phyloP scores from a whole-genome alignment of 1,284 basidiomycete genomes.

The Ustilago lituana region DNA sequence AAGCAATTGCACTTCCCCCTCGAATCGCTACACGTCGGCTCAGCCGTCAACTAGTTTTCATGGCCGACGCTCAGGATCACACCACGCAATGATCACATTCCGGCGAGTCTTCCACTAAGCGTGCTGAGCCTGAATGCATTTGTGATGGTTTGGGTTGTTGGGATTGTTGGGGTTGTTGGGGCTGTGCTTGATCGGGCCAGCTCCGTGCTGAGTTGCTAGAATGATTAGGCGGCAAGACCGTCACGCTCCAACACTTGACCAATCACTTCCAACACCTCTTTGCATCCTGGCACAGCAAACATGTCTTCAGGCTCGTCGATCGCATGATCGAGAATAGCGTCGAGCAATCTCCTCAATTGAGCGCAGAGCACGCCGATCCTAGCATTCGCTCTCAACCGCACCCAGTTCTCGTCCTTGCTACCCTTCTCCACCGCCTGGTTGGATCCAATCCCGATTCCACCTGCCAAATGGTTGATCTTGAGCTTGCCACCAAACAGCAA shows the following conservation, averaged over 20 bases:
- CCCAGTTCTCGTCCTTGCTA: conserved; percentile 67
- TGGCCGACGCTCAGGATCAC: no score
- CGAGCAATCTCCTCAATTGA: conserved; percentile 73
- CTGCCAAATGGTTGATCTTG: conserved; percentile 76
- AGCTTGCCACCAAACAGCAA: conserved; percentile 85
- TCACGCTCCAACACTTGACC: conserved; percentile 33
- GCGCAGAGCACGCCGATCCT: conserved; percentile 89
- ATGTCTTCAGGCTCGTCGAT: conserved; percentile 35
- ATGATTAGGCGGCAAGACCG: no score
- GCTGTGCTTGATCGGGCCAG: no score
- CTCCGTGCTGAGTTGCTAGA: no score
- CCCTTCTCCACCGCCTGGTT: conserved; percentile 18
- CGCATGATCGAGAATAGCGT: conserved; percentile 31
- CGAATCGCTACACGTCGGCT: no score
- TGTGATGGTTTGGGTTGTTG: no score
- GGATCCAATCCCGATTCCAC: conserved; percentile 73
- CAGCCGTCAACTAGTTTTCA: no score
- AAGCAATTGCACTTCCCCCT: no score
- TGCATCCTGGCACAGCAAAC: conserved; percentile 34
- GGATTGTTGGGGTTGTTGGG: no score
- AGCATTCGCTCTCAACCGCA: conserved; percentile 83
- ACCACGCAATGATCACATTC: no score
- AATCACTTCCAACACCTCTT: conserved; percentile 34
- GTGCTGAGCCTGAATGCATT: no score
- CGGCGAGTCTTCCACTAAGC: no score